Percentiles rank a stretch among this genome's conserved stretches.
Conservation (phyloP, 352 stramenopile species). For the Globisporangium cylindrosporum region DNA sequence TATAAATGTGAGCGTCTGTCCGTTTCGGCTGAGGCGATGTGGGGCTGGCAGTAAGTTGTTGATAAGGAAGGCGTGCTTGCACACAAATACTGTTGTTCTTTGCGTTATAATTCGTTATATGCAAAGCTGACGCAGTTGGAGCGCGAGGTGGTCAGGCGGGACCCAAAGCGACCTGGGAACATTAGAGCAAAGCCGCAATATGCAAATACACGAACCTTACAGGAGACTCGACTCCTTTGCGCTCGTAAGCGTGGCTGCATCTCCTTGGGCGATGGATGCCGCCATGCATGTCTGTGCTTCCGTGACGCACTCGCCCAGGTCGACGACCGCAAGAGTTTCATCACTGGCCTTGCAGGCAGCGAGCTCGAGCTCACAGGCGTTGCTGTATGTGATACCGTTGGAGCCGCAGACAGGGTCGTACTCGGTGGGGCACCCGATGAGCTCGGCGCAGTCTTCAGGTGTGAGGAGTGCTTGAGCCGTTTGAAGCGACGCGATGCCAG, state of each 20-base stretch:
- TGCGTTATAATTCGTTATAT: no score
- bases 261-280: neutral
- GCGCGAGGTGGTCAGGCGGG: no score
- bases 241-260: neutral
- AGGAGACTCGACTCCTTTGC: neutral
- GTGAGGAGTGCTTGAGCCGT: neutral
- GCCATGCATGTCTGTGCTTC: neutral
- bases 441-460: neutral
- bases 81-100: no score
- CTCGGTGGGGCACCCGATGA: slow-evolving; percentile 6
- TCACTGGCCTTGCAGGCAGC: slow-evolving; percentile 15
- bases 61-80: no score
- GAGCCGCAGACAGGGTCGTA: slow-evolving; percentile 21
- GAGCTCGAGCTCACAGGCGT: slow-evolving; percentile 16
- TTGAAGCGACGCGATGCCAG: neutral
- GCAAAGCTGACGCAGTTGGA: neutral
- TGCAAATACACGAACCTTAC: neutral
- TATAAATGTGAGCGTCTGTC: no score
- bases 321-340: neutral
- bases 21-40: no score
- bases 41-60: no score
- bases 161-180: neutral
- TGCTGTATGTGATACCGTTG: slow-evolving; percentile 23
- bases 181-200: neutral
- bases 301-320: neutral